Conservation (phyloP, 225 moss, liverwort and hornwort species). For the Anthoceros angustus region DNA sequence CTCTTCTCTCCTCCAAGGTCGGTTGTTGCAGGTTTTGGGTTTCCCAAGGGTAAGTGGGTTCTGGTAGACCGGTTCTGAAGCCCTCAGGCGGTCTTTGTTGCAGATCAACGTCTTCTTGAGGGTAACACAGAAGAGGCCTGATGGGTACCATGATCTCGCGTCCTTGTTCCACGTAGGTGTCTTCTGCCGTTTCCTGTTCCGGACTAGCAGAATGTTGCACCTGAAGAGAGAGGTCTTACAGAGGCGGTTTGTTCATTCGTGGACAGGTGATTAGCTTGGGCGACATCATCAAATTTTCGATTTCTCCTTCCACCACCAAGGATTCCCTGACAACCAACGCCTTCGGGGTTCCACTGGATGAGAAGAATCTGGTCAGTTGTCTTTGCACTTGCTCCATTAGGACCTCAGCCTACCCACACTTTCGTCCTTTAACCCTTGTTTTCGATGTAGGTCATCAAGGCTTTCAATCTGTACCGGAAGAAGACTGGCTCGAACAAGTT, state of each 20-base stretch:
- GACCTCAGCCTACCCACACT: not conserved
- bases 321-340: constrained; percentile 76
- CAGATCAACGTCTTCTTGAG: constrained; percentile 79
- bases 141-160: constrained; percentile 83
- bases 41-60: not conserved
- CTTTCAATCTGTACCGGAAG: constrained; percentile 68
- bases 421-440: not conserved
- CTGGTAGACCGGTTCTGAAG: not conserved
- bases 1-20: constrained; percentile 84
- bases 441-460: constrained; percentile 60
- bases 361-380: constrained; percentile 53
- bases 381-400: not conserved
- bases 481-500: constrained; percentile 66
- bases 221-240: not conserved
- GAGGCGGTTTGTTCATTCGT: not conserved
- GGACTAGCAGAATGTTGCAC: not conserved
- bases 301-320: constrained; percentile 67
- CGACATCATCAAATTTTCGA: constrained; percentile 72
- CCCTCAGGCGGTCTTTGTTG: constrained; percentile 5
- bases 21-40: not conserved
- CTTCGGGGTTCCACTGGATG: constrained; percentile 70
- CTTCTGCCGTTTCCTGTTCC: not conserved
- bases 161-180: constrained; percentile 66
- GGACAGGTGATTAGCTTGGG: constrained; percentile 80
- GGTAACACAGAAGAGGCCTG: constrained; percentile 62